Conservation (phyloP, 2,329 filamentous ascomycete species). For the Kalmusia sp. region DNA sequence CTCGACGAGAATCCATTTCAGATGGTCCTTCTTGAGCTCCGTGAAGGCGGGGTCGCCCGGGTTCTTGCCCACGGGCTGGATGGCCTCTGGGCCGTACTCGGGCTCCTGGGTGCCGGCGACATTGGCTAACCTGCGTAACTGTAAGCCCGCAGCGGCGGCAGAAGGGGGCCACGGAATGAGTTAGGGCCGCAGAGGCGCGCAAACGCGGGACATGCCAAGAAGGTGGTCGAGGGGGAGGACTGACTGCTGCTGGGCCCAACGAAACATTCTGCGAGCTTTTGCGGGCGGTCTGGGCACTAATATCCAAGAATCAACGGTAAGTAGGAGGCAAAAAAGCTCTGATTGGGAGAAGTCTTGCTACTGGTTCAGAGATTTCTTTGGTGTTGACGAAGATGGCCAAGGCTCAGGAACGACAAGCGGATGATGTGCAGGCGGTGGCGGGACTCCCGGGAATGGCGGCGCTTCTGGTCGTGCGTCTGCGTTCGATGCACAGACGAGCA, state of each 20-base stretch:
- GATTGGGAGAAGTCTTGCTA: conserved; percentile 36
- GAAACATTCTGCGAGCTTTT: conserved; percentile 69
- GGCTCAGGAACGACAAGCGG: conserved; percentile 21
- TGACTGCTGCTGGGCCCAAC: conserved; percentile 93
- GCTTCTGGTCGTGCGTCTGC: not conserved
- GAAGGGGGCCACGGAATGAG: conserved; percentile 1
- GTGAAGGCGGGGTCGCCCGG: conserved; percentile 79
- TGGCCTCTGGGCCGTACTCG: conserved; percentile 88
- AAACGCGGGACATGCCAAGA: conserved; percentile 16
- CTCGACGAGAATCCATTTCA: conserved; percentile 83
- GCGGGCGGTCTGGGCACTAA: conserved; percentile 35
- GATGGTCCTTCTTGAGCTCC: conserved; percentile 76
- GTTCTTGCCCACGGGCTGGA: conserved; percentile 85
- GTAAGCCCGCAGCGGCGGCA: conserved; percentile 21
- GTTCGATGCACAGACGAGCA: not conserved
- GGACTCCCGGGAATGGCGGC: conserved; percentile 2
- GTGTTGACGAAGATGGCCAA: conserved; percentile 27
- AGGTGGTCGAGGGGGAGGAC: conserved; percentile 45
- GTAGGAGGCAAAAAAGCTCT: conserved; percentile 27
- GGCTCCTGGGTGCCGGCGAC: conserved; percentile 96
- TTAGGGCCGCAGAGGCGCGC: conserved; percentile 2
- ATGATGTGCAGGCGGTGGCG: conserved; percentile 9
- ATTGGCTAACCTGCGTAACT: conserved; percentile 62
- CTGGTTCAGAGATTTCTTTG: conserved; percentile 30
- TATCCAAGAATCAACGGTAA: conserved; percentile 30